A percentile compares a stretch with the other conserved stretches of the same genome.
Conservation (phyloP, 805 yeast genomes). For the Ogataea paraovalis region DNA sequence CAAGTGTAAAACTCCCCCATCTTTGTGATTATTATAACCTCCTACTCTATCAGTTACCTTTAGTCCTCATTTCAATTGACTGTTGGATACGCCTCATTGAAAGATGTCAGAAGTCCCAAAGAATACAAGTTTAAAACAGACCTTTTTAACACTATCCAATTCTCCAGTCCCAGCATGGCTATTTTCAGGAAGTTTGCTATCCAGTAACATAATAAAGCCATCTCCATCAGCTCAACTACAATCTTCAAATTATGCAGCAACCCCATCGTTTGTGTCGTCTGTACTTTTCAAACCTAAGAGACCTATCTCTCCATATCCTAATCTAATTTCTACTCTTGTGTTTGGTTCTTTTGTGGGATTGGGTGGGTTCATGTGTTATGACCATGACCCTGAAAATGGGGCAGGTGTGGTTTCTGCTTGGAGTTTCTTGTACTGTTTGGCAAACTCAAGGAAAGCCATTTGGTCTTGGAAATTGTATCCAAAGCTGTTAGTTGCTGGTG, state of each 20-base stretch:
- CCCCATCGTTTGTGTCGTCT: conserved; percentile 5
- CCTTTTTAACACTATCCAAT: conserved; percentile 12
- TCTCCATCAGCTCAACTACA: conserved; percentile 12
- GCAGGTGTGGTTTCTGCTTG: conserved; percentile 80
- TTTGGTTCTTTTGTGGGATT: conserved; percentile 61
- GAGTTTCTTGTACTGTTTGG: conserved; percentile 69
- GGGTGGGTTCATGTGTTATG: conserved; percentile 72
- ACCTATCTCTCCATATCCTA: conserved; percentile 26
- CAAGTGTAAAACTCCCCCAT: no score
- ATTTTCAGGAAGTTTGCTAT: conserved; percentile 34
- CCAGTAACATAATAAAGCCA: conserved; percentile 14
- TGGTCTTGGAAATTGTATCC: conserved; percentile 59
- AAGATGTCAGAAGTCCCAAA: background rate
- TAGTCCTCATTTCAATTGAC: no score
- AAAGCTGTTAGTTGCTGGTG: conserved; percentile 50
- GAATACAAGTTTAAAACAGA: background rate
- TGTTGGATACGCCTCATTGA: no score
- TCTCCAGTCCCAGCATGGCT: conserved; percentile 49
- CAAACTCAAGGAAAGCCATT: conserved; percentile 60
- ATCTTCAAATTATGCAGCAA: conserved; percentile 8
- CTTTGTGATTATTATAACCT: no score
- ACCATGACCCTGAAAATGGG: conserved; percentile 74
- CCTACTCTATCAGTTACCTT: no score
- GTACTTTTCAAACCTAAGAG: conserved; percentile 10
- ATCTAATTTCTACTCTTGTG: conserved; percentile 30